phyloP scores from a whole-genome alignment of 1,284 basidiomycete genomes.

The Rhodotorula sp. region DNA sequence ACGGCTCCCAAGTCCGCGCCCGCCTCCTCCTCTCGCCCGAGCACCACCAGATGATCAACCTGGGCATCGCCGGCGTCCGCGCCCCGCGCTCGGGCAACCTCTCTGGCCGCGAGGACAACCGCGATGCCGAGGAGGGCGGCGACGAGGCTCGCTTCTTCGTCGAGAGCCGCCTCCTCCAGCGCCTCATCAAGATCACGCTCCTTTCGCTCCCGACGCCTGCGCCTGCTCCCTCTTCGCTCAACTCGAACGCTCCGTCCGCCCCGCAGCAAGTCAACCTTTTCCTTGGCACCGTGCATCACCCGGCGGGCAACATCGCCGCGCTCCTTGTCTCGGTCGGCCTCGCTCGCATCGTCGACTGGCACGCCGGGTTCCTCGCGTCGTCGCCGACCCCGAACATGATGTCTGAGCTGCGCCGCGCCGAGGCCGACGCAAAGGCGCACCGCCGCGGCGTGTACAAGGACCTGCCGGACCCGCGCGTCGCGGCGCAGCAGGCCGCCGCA shows the following conservation, averaged over 20 bases:
- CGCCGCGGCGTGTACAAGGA: slow-evolving; percentile 76
- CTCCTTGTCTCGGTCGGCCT: slow-evolving; percentile 81
- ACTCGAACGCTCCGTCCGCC: slow-evolving; percentile 30
- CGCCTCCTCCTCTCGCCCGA: slow-evolving; percentile 83
- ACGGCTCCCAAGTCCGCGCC: slow-evolving; percentile 86
- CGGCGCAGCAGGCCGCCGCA: slow-evolving; percentile 15
- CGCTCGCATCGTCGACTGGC: slow-evolving; percentile 94
- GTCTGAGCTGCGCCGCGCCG: slow-evolving; percentile 81
- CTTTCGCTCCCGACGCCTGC: slow-evolving; percentile 79
- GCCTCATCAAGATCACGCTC: slow-evolving; percentile 80
- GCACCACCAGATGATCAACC: slow-evolving; percentile 82
- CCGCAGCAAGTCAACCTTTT: slow-evolving; percentile 64
- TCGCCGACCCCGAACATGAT: slow-evolving; percentile 64
- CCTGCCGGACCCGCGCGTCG: slow-evolving; percentile 29
- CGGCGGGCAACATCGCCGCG: slow-evolving; percentile 91
- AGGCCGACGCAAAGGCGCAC: slow-evolving; percentile 81
- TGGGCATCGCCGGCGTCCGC: slow-evolving; percentile 81
- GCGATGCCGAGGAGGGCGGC: slow-evolving; percentile 47
- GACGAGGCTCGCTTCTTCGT: slow-evolving; percentile 88
- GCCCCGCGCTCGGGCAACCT: slow-evolving; percentile 65
- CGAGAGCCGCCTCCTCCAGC: slow-evolving; percentile 87
- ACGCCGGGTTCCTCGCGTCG: slow-evolving; percentile 86
- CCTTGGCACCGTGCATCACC: slow-evolving; percentile 89
- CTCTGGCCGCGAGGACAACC: slow-evolving; percentile 28
- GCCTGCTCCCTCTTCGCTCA: slow-evolving; percentile 61